Evolutionary conservation across 441 rosid genomes (phyloP).

Genomic region (Pelargonium cotyledonis): DNA sequence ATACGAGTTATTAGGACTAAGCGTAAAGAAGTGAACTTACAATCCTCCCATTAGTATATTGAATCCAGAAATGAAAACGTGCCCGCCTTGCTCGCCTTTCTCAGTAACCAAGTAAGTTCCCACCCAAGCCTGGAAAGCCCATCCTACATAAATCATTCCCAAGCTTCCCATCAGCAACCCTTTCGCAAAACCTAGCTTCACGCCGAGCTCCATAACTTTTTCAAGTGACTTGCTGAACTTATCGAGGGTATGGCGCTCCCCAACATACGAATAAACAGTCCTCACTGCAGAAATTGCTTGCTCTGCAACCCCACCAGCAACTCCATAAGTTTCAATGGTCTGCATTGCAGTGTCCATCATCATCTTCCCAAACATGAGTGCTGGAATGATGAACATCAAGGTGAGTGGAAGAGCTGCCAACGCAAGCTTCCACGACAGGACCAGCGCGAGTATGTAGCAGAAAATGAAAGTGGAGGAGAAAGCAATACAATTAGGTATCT

Average conservation of each 20-base stretch:
- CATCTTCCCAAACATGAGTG: conserved; percentile 56
- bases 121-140: conserved; percentile 67
- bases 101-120: conserved; percentile 56
- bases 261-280: conserved; percentile 56
- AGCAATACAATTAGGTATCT: conserved; percentile 57
- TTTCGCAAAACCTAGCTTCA: conserved; percentile 55
- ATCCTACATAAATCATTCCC: conserved; percentile 57
- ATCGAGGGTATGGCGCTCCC: conserved; percentile 39
- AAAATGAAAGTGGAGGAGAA: conserved; percentile 46
- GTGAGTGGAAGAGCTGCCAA: conserved; percentile 55
- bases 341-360: conserved; percentile 57
- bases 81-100: conserved; percentile 53
- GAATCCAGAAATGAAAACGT: conserved; percentile 55
- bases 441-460: conserved; percentile 44
- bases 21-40: conserved; percentile 32
- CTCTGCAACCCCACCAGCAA: conserved; percentile 64
- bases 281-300: conserved; percentile 65
- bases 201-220: conserved; percentile 44
- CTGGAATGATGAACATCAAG: conserved; percentile 50
- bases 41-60: conserved; percentile 63
- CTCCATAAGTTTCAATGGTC: conserved; percentile 53
- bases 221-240: conserved; percentile 52
- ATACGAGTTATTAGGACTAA: neutral
- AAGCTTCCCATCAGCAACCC: conserved; percentile 70
- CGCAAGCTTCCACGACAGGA: conserved; percentile 56